Evolutionary conservation across 352 stramenopile genomes (phyloP), one percentile per base, ranked within the genome.

Genomic region (Paralagenidium karlingii): DNA sequence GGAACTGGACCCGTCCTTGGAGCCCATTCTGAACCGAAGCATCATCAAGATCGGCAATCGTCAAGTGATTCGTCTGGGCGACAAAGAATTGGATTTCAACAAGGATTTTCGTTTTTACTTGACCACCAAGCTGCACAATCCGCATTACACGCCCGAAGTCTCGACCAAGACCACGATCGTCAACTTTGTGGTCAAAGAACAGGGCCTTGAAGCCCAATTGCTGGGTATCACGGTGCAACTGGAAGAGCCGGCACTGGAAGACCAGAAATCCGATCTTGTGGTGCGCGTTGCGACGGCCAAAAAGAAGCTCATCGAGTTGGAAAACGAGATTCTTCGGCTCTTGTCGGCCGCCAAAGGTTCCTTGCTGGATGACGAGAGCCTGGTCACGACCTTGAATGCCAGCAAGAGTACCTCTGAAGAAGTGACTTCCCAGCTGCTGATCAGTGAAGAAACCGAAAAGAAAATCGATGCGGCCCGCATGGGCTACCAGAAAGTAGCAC

Each of bases 21-120:
- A 98, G 47, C 87, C 92, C 0, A 62, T 98, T 8, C 52, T 98
- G 21, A 93, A 76, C 24, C 97, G 96, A 52, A 91, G 86, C 40
- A 97, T 97, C 26, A 81, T 97, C 49, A 95, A 94, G 43, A 66
- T 95, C 7, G 92, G 90, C 10, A 96, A 94, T 40, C 76, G 84
- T n/a, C 80, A 97, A 39, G 59, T 96, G 5, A 88, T 98, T 7
- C 80, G 82, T 10, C 50, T 98, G 0, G 93, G 93, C 0, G 93
- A 98, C 49, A 98, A 96, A 43, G 90, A 97, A 40, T 59, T 98
- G 3, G 92, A 98, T 43, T 98, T 96, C 65, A 94, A 91, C 16
- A 63, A 82, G 15, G 79, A 95, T 29, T 98, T 98, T 55, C 67
- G 80, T 0, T 91, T 98, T 29, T 98, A 96, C 53, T 69, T 98